Evolutionary conservation across 305 asterid species (phyloP).

Genomic region (Caryopteris hybrid): DNA sequence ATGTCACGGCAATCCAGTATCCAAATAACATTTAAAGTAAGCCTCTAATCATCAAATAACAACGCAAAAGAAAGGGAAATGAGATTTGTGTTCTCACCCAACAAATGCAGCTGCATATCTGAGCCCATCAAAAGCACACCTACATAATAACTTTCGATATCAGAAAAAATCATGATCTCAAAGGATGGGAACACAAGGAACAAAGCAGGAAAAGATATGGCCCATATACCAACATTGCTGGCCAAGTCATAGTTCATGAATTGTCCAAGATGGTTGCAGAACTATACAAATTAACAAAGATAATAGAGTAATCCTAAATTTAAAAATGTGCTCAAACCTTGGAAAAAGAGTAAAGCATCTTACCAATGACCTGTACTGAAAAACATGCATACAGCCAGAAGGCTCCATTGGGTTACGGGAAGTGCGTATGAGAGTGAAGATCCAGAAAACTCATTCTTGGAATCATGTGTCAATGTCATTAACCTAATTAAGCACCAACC

Average conservation of each 20-base stretch:
- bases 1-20: neutral
- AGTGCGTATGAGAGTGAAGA: slow-evolving; percentile 52
- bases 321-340: neutral
- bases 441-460: slow-evolving; percentile 24
- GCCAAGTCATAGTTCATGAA: neutral
- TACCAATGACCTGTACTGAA: slow-evolving; percentile 97
- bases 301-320: neutral
- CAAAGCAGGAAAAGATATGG: neutral
- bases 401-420: slow-evolving; percentile 81
- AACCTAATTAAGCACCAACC: slow-evolving; percentile 80
- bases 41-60: neutral
- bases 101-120: slow-evolving; percentile 92
- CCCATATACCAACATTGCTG: neutral
- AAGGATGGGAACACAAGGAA: neutral
- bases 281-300: neutral
- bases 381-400: slow-evolving; percentile 75
- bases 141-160: slow-evolving; percentile 23
- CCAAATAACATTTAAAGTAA: neutral
- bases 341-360: slow-evolving; percentile 18
- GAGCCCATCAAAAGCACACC: slow-evolving; percentile 99
- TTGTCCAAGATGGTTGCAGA: neutral
- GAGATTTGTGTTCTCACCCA: slow-evolving; percentile 51
- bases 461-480: slow-evolving; percentile 32
- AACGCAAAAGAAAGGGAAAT: neutral
- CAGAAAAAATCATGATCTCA: slow-evolving; percentile 18